Evolutionary conservation across 2,329 filamentous ascomycete genomes (phyloP), one percentile per base, ranked within the genome.

Genomic region (Trichoderma atrobrunneum): DNA sequence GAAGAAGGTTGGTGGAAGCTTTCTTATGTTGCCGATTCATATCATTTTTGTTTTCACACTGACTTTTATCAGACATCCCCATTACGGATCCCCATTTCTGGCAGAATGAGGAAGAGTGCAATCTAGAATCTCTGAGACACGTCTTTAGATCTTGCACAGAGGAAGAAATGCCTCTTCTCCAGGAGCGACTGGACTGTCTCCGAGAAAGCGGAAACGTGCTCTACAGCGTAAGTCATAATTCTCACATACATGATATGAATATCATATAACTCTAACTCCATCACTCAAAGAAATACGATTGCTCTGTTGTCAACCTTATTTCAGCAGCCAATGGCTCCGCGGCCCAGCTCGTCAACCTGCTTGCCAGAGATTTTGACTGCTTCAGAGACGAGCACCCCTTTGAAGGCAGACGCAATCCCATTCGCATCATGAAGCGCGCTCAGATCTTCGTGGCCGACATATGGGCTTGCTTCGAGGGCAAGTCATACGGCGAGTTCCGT

Each of bases 371-470:
- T 78, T 98, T 99, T 79, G 81, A 88, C 28, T 97, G 93, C 82
- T 98, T 99, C 83, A 87, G 91, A 26, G 96, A 99, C 78, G 92
- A 95, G 79, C 89, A 90, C 71, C 82, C 79, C 4, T 97, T 94
- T 79, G 90, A 95, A 68, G 90, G 90, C 11, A 90, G 91, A 59
- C 87, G 86, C 71, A 87, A 86, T 74, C 87, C 85, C 7, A 90
- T 99, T 3, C 91, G 94, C 16, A 88, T 99, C 74, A 90, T 97
- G 79, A 99, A 99, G 83, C 90, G 97, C 12, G 95, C 96, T 2
- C 96, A 99, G 82, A 99, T 99, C 73, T 88, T 98, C 24, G 95
- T 97, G 3, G 97, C 97, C 26, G 96, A 99, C 80, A 80, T 98
- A 1, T 99, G 97, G 97, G 97, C 96, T 6, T 97, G 94, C 74